These are phyloP conservation scores for Neurospora sublineolata DNA, from an alignment of 495 filamentous ascomycete species.

Conservation along the genomic window DNA sequence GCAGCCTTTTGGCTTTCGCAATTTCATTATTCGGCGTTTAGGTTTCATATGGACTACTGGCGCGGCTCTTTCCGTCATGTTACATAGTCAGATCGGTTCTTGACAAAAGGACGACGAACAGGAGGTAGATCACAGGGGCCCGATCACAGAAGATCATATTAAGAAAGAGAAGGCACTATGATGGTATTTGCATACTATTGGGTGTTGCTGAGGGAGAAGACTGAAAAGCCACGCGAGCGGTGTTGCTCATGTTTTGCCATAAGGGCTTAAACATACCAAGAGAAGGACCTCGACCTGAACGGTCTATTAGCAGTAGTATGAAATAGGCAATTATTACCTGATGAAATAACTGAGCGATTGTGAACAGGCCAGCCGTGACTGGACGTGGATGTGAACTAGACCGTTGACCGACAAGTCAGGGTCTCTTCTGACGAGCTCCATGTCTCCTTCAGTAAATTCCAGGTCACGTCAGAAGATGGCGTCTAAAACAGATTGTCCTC, in stretches of 20 bases:
- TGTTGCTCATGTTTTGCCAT: not conserved
- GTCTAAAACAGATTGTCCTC: too few species aligned
- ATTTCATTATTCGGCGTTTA: not conserved
- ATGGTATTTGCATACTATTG: not conserved
- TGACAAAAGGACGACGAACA: not conserved
- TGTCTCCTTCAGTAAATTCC: too few species aligned
- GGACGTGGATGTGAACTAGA: not conserved
- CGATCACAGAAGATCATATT: not conserved
- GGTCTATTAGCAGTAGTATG: not conserved
- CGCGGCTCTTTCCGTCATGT: not conserved
- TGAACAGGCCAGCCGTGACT: not conserved
- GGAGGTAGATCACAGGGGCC: not conserved
- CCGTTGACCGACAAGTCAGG: not conserved
- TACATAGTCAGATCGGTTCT: not conserved
- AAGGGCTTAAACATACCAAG: not conserved
- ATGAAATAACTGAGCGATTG: not conserved
- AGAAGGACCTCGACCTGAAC: not conserved
- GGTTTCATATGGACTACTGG: not conserved
- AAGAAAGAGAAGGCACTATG: not conserved
- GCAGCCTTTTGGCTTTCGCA: not conserved
- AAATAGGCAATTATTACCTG: not conserved
- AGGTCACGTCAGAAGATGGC: too few species aligned
- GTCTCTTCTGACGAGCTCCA: too few species aligned
- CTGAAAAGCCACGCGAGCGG: not conserved
- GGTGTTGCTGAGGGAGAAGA: not conserved